Base-by-base conservation (phyloP, 176 grass and related monocot genomes). In the Carex myosuroides region DNA sequence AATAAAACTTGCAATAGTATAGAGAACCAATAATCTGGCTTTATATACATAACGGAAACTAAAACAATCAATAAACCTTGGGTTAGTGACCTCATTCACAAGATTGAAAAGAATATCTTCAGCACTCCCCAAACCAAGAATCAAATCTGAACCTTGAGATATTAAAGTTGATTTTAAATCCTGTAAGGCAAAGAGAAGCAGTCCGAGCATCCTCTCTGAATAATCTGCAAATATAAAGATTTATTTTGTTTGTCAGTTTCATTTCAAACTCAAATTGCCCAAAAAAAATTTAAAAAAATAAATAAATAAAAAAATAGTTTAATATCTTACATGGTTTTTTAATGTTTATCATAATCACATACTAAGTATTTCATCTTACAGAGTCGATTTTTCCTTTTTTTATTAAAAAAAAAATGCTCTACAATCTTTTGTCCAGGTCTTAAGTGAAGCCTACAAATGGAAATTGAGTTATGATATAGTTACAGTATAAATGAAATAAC, bases 131-230 rank as follows among this genome's bases (percentile, higher is more conserved):
- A 95, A 87, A 60, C 86, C 83, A 90, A 98, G 35, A 86, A 95
- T 60, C 30, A 98, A 84, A 89, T 98, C 95, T 70, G 91, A 98
- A 42, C 92, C 89, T 77, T 98, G 88, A 92, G 77, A 88, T 71
- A 87, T 95, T 70, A 95, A 83, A 1, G 79, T 12, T 62, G 72
- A 73, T 89, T 93, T 98, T 55, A 98, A 89, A 88, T 95, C 91
- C 84, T 91, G 86, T 79, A 98, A 48, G 81, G 95, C 91, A 91
- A 87, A 93, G 70, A 95, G 88, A 68, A 95, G 72, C 21, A 98
- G 76, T 82, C 91, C 89, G 13, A 95, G 86, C 87, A 81, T 98
- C 70, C 84, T 89, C 70, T 98, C 95, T 86, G 92, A 93, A 85
- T 95, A 91, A 64, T 83, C 95, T 98, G 92, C 64, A 84, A 67